Conservation (phyloP, 345 rosid genomes). For the Eucalyptus camaldulensis region DNA sequence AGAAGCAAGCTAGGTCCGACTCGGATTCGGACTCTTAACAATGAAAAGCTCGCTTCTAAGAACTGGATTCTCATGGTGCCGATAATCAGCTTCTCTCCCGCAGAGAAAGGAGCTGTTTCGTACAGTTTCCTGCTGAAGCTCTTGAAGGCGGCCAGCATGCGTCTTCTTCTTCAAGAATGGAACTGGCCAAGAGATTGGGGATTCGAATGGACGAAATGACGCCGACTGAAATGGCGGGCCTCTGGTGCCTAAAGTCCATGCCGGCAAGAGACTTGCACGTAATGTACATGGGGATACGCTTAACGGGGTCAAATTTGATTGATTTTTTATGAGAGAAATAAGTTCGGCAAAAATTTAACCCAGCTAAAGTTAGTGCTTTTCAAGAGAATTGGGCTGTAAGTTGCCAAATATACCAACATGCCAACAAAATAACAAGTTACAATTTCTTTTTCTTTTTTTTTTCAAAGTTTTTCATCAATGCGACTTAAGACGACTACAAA, state of each 20-base stretch:
- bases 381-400: not conserved
- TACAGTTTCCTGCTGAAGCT: conserved; percentile 77
- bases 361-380: not conserved
- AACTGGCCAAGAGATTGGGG: conserved; percentile 62
- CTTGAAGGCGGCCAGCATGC: conserved; percentile 68
- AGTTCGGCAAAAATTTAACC: not conserved
- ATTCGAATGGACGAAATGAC: conserved; percentile 78
- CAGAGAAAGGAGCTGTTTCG: conserved; percentile 64
- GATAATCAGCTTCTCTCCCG: conserved; percentile 54
- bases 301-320: not conserved
- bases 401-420: not conserved
- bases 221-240: conserved; percentile 12
- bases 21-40: conserved; percentile 55
- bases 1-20: conserved; percentile 1
- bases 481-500: not conserved
- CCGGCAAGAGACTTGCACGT: not conserved
- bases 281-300: not conserved
- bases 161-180: conserved; percentile 56
- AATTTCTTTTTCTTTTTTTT: not conserved
- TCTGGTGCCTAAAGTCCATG: not conserved
- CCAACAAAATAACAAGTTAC: not conserved
- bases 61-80: conserved; percentile 68
- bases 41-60: conserved; percentile 30
- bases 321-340: not conserved
- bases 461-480: not conserved